These are phyloP conservation scores for Lepidopterella palustris DNA, from an alignment of 495 filamentous ascomycete genomes.

Conservation along the genomic window DNA sequence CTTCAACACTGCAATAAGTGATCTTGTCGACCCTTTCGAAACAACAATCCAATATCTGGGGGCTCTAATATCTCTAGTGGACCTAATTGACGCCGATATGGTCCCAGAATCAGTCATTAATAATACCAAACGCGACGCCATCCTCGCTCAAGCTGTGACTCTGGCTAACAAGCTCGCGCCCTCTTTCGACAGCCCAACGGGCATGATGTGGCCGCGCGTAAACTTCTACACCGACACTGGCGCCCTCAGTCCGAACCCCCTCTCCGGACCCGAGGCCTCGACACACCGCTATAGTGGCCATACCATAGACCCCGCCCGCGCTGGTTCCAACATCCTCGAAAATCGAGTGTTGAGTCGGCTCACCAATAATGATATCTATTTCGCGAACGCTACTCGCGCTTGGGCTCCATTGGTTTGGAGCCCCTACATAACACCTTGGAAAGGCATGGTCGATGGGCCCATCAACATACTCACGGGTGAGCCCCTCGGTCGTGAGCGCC, in stretches of 20 bases:
- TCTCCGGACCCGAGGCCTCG: conserved; percentile 14
- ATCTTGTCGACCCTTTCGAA: conserved; percentile 33
- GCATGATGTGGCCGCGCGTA: conserved; percentile 33
- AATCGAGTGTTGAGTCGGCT: conserved; percentile 28
- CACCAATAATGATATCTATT: conserved; percentile 25
- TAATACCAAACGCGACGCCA: conserved; percentile 14
- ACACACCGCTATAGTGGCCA: conserved; percentile 21
- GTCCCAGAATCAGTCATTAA: conserved; percentile 22
- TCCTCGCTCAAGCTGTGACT: conserved; percentile 29
- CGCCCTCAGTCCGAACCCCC: conserved; percentile 14
- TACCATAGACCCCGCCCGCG: conserved; percentile 26
- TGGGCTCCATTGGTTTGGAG: conserved; percentile 35
- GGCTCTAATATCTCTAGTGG: conserved; percentile 30
- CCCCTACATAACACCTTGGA: conserved; percentile 16
- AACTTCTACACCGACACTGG: conserved; percentile 27
- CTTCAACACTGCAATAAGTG: conserved; percentile 25
- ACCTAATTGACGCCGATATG: conserved; percentile 28
- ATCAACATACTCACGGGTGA: conserved; percentile 29
- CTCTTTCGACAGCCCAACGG: conserved; percentile 32
- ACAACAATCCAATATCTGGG: conserved; percentile 35
- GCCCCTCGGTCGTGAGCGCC: conserved; percentile 17
- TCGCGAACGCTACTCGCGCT: conserved; percentile 26
- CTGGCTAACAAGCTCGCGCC: conserved; percentile 31
- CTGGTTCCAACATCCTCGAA: conserved; percentile 32
- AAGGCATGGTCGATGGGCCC: conserved; percentile 27